Evolutionary conservation across 2,329 filamentous ascomycete genomes (phyloP), one percentile per base, ranked within the genome.

Genomic region (Xylariaceae sp.): DNA sequence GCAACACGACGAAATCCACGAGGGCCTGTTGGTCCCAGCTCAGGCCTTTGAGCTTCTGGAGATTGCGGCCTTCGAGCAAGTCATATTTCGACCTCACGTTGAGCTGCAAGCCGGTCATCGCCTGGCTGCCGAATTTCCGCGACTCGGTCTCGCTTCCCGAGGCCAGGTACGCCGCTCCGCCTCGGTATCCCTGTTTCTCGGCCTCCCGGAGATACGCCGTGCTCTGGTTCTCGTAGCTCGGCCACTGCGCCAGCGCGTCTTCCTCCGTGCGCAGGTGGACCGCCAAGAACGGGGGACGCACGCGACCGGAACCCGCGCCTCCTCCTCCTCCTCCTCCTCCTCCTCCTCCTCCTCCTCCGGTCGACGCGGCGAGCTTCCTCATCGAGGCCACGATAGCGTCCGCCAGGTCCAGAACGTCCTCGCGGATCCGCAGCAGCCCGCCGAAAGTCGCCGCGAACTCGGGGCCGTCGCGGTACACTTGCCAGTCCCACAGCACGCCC

Each of bases 211-310:
- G 54, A 59, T 79, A 80, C 1, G 70, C 71, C 16, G 60, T 56
- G 14, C 66, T 73, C 62, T 80, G 77, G 16, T 72, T 68, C 7
- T 74, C 70, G 53, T 73, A 79, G 1, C 71, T 68, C 14, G 77
- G 77, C 77, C 78, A 80, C 42, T 71, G 66, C 16, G 67, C 66
- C 14, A 80, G 62, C 2, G 77, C 77, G 56, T 80, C 77, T 47
- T 67, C 71, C 56, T 80, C 78, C 0, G 77, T 77, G 7, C 78
- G 73, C 3, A 81, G 71, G 60, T 81, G 78, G 2, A 79, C 62
- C 0, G 77, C 77, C 2, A 73, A 63, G 56, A 72, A 77, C 0
- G 57, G 21, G 42, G 48, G 14, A 37, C 56, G 32, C 40, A 41
- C 20, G 9, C 23, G 14, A 23, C 16, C 32, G 3, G 16, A n/a